Evolutionary conservation across 257 asterid species (phyloP).

Genomic region (Penstemon davidsonii): DNA sequence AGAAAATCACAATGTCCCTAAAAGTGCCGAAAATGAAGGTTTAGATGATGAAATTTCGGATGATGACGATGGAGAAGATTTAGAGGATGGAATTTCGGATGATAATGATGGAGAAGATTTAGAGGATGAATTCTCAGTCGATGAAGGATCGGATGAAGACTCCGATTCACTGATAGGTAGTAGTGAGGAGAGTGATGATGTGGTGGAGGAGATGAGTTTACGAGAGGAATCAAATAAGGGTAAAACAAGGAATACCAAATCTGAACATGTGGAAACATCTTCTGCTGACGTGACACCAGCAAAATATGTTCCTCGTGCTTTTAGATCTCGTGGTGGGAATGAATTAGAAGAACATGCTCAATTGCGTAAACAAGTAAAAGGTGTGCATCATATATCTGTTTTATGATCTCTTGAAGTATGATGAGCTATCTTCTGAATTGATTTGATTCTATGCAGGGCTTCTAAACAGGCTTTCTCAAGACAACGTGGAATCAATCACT

Average conservation of each 20-base stretch:
- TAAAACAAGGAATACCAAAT: conserved; percentile 43
- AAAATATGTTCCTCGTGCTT: conserved; percentile 74
- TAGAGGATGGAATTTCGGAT: conserved; percentile 10
- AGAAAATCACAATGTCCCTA: conserved; percentile 21
- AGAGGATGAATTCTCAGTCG: conserved; percentile 10
- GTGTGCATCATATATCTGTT: conserved; percentile 37
- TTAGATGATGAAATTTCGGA: conserved; percentile 16
- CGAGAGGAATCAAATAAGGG: conserved; percentile 34
- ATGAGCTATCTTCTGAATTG: conserved; percentile 20
- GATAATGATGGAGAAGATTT: neutral
- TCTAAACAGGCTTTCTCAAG: conserved; percentile 75
- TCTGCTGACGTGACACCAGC: conserved; percentile 35
- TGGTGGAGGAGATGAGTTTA: conserved; percentile 22
- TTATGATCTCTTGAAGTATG: conserved; percentile 20
- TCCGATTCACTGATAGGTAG: conserved; percentile 34
- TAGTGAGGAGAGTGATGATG: conserved; percentile 38
- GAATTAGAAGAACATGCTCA: conserved; percentile 75
- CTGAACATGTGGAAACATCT: conserved; percentile 28
- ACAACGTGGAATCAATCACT: conserved; percentile 76
- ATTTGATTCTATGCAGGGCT: conserved; percentile 57
- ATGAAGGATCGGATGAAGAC: conserved; percentile 31
- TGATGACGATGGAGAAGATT: neutral
- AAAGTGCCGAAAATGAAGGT: neutral
- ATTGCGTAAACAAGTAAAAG: conserved; percentile 68
- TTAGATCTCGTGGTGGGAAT: conserved; percentile 48